Conservation (phyloP, 345 rosid genomes). For the Turritis glabra region DNA sequence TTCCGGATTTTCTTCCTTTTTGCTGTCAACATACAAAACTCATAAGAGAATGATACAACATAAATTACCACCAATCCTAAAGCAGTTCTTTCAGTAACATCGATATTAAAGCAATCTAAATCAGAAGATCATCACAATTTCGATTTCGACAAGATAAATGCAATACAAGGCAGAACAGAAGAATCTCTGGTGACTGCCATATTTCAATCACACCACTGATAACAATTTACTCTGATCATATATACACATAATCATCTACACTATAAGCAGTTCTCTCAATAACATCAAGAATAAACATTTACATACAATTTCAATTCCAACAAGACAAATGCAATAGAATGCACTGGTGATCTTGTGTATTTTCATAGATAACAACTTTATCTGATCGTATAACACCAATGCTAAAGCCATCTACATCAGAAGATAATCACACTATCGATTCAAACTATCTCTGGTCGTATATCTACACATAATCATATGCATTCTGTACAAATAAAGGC, state of each 20-base stretch:
- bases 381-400: neutral
- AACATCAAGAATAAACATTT: too few relatives aligned
- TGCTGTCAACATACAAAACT: constrained; percentile 26
- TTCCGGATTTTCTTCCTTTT: constrained; percentile 42
- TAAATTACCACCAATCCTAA: neutral
- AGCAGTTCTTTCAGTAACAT: neutral
- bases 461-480: neutral
- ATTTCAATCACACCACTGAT: too few relatives aligned
- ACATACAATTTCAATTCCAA: neutral
- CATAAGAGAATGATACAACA: neutral
- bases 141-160: neutral
- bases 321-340: neutral
- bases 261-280: neutral
- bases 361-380: neutral
- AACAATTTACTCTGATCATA: too few relatives aligned
- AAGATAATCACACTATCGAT: too few relatives aligned
- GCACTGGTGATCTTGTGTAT: neutral
- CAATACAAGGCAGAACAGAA: neutral
- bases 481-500: too few relatives aligned
- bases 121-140: neutral
- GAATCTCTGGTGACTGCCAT: too few relatives aligned
- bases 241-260: neutral
- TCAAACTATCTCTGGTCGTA: too few relatives aligned
- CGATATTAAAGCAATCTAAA: neutral
- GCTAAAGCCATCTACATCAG: too few relatives aligned